Percentiles rank a stretch among this genome's conserved stretches.
Conservation (phyloP, 164 flowering plant genomes). For the Paratinospora sagittata region DNA sequence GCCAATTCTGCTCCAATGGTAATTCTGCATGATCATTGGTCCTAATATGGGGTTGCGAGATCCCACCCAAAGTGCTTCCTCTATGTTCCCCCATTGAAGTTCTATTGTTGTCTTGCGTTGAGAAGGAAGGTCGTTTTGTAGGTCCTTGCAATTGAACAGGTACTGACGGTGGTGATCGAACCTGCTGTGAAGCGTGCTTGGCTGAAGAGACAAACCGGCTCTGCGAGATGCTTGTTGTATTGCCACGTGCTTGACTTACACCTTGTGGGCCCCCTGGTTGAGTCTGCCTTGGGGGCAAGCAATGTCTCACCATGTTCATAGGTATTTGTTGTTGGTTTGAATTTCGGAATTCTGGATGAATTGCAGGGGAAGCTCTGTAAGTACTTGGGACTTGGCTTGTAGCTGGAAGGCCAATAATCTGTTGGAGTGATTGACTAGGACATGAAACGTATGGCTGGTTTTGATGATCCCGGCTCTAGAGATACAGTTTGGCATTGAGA, state of each 20-base stretch:
- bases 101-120: conserved; percentile 23
- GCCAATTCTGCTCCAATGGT: conserved; percentile 48
- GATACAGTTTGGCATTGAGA: no score
- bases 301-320: conserved; percentile 16
- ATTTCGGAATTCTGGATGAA: conserved; percentile 22
- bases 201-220: conserved; percentile 8
- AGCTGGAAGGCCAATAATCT: conserved; percentile 21
- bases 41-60: conserved; percentile 20
- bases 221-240: conserved; percentile 14
- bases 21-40: conserved; percentile 23
- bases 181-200: no score
- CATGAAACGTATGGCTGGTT: conserved; percentile 11
- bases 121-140: no score
- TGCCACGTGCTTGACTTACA: conserved; percentile 15
- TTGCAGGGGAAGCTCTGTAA: conserved; percentile 18
- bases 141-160: conserved; percentile 31
- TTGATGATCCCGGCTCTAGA: conserved; percentile 22
- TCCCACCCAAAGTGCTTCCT: conserved; percentile 16
- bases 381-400: conserved; percentile 22
- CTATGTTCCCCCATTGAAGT: conserved; percentile 27
- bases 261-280: conserved; percentile 32
- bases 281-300: conserved; percentile 16
- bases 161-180: conserved; percentile 24
- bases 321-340: conserved; percentile 22
- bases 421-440: conserved; percentile 27